A percentile compares a stretch with the other conserved stretches of the same genome.
phyloP scores from a whole-genome alignment of 805 yeast species.

The Saturnispora zaruensis region DNA sequence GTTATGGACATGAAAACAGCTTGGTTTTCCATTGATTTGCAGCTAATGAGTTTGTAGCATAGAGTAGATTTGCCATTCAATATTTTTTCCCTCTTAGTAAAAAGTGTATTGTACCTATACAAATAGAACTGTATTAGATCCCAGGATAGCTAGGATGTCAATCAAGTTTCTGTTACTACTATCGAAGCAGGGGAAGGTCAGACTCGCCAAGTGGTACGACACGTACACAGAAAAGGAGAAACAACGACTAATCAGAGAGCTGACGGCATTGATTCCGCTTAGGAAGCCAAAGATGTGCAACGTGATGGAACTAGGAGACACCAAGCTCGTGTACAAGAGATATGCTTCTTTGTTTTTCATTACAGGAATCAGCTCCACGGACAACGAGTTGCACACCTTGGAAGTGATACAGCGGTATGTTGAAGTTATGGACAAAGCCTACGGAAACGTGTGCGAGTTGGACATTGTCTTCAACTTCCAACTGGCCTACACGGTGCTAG shows the following conservation, averaged over 20 bases:
- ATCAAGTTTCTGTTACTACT: slow-evolving; percentile 72
- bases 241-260: slow-evolving; percentile 71
- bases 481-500: slow-evolving; percentile 85
- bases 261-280: slow-evolving; percentile 75
- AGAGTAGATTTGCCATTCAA: background rate
- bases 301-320: slow-evolving; percentile 76
- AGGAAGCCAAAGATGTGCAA: slow-evolving; percentile 94
- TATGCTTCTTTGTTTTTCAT: slow-evolving; percentile 91
- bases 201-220: slow-evolving; percentile 89
- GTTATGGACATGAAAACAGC: slow-evolving; percentile 81
- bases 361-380: slow-evolving; percentile 73
- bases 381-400: slow-evolving; percentile 77
- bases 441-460: slow-evolving; percentile 92
- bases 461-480: slow-evolving; percentile 95
- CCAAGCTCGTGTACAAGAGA: slow-evolving; percentile 81
- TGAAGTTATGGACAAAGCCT: slow-evolving; percentile 92
- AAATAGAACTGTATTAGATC: background rate
- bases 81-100: background rate
- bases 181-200: slow-evolving; percentile 91
- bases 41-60: background rate
- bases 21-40: slow-evolving; percentile 34
- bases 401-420: slow-evolving; percentile 90
- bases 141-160: slow-evolving; percentile 40
- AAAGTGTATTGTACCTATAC: no score
- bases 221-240: slow-evolving; percentile 81